Base-by-base conservation (phyloP, 2,329 filamentous ascomycete genomes). In the Aureobasidium pullulans region DNA sequence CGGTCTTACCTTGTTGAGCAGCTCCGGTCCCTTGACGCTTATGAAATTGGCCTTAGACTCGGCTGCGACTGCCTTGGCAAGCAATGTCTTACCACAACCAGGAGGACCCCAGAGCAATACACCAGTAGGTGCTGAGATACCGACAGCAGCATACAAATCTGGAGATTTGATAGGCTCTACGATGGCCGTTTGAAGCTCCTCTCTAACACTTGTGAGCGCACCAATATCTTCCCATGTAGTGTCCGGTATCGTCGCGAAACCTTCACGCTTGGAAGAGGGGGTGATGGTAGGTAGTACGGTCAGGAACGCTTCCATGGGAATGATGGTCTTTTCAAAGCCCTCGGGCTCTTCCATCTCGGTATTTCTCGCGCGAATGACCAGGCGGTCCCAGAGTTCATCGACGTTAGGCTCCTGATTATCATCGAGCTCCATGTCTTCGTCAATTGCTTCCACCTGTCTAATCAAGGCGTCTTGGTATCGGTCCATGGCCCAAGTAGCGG, bases 21-120 rank as follows among this genome's bases (percentile, higher is more conserved):
- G 79, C 71, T 99, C 94, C 0, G 94, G 94, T 0, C 94, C 94
- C 73, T 96, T 96, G 74, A 99, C 90, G 56, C 90, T 91, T 73
- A 99, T 99, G 77, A 99, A 99, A 73, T 96, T 97, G 49, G 94
- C 94, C 71, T 93, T 90, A 7, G 89, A 92, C 71, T 96, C 91
- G 72, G 96, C 96, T 59, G 94, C 94, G 4, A 96, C 91, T 3
- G 94, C 94, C 75, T 97, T 96, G 16, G 94, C 94, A 1, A 99
- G 84, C 1, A 99, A 82, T 0, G 94, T 99, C 73, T 99, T 99
- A 67, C 94, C 94, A 72, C 94, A 99, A 6, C 94, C 94, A 0
- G 94, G 94, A 1, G 94, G 94, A 0, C 94, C 94, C 90, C 93
- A 99, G 58, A 99, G 88, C 0, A 99, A 81, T 3, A 96, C 90